Evolutionary conservation across 78 protist genomes (phyloP).

Genomic region (Speleostelium caveatum): DNA sequence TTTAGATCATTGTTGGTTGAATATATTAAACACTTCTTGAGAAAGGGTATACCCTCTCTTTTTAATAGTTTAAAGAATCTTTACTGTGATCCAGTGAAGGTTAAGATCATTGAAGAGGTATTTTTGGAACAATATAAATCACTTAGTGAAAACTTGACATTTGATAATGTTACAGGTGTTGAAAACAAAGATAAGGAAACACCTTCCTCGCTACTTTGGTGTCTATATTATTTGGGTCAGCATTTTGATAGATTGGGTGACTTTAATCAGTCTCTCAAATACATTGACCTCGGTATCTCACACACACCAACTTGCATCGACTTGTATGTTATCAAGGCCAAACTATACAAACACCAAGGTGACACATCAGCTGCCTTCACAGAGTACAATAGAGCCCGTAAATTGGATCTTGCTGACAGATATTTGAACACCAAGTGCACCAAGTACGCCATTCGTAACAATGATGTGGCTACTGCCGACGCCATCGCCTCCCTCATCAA

Average conservation of each 20-base stretch:
- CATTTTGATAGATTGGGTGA: constrained; percentile 78
- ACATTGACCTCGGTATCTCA: constrained; percentile 66
- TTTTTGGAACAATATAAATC: constrained; percentile 9
- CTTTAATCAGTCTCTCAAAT: constrained; percentile 32
- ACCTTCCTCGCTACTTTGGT: constrained; percentile 82
- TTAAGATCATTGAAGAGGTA: constrained; percentile 38
- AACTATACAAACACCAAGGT: constrained; percentile 87
- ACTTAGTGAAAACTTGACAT: constrained; percentile 15
- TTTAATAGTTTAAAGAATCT: constrained; percentile 72
- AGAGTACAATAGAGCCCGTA: constrained; percentile 84
- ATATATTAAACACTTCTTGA: constrained; percentile 30
- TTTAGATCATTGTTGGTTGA: constrained; percentile 18
- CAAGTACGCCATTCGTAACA: constrained; percentile 82
- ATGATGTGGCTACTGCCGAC: constrained; percentile 70
- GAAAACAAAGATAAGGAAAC: constrained; percentile 4
- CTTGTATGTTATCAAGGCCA: constrained; percentile 83
- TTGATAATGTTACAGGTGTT: neutral
- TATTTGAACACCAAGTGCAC: constrained; percentile 90
- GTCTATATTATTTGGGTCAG: constrained; percentile 64
- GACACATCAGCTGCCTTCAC: constrained; percentile 80
- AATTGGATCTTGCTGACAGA: constrained; percentile 95
- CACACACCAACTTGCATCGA: constrained; percentile 95
- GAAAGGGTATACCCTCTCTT: constrained; percentile 81
- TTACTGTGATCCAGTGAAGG: constrained; percentile 78
- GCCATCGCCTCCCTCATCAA: constrained; percentile 79